Percentiles rank a stretch among this genome's conserved stretches.
Evolutionary conservation across 331 rosid genomes (phyloP).

Genomic region (Pyrus hybrid): DNA sequence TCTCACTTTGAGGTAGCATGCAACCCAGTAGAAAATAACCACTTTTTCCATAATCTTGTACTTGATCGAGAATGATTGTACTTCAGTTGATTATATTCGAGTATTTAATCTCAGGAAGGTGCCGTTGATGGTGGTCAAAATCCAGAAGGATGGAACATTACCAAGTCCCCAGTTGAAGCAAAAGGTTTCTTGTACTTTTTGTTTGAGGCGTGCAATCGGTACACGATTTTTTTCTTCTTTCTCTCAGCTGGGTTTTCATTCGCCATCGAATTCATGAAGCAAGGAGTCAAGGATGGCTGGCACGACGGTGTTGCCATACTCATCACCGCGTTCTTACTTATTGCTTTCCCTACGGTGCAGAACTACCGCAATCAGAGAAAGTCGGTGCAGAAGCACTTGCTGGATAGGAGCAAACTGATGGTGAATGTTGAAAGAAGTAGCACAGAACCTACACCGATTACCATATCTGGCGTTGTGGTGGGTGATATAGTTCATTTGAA

Average conservation of each 20-base stretch:
- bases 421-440: conserved; percentile 25
- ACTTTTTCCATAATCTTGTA: neutral
- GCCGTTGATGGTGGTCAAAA: neutral
- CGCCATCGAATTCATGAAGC: conserved; percentile 23
- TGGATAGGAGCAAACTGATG: conserved; percentile 9
- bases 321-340: conserved; percentile 16
- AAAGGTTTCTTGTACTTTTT: conserved; percentile 18
- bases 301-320: conserved; percentile 45
- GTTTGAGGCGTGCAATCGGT: conserved; percentile 18
- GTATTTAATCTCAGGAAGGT: neutral
- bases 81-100: neutral
- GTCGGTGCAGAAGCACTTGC: conserved; percentile 8
- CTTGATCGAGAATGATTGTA: neutral
- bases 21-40: too few species aligned
- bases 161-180: neutral
- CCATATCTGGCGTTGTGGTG: conserved; percentile 26
- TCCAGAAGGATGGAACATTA: neutral
- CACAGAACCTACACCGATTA: neutral
- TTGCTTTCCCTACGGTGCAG: conserved; percentile 24
- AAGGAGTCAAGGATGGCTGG: conserved; percentile 56
- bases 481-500: conserved; percentile 33
- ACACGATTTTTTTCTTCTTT: conserved; percentile 20
- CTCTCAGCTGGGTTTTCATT: conserved; percentile 36
- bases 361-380: conserved; percentile 20
- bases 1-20: conserved; percentile 28